Evolutionary conservation across 345 rosid genomes (phyloP).

Genomic region (Gossypium herbaceum): DNA sequence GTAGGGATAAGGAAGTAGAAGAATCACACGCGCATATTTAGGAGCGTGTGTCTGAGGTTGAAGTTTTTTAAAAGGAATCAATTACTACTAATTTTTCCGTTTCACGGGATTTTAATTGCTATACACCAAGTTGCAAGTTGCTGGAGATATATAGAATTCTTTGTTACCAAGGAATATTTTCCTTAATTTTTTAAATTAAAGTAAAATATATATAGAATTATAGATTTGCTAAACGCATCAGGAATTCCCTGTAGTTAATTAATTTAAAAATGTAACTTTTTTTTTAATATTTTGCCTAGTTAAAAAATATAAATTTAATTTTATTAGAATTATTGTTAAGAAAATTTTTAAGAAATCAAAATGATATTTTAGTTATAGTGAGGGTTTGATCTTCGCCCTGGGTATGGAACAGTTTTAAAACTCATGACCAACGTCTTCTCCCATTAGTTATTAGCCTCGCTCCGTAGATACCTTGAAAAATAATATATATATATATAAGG

Average conservation of each 20-base stretch:
- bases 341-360: no score
- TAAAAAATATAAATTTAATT: no score
- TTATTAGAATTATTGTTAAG: no score
- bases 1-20: neutral
- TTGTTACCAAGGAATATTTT: neutral
- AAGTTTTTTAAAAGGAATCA: neutral
- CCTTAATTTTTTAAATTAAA: neutral
- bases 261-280: no score
- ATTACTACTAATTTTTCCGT: neutral
- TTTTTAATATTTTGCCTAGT: no score
- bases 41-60: neutral
- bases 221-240: no score
- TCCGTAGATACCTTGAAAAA: no score
- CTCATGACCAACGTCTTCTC: accelerated
- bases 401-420: no score
- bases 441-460: accelerated
- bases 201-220: no score
- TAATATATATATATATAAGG: no score
- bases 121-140: neutral
- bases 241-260: no score
- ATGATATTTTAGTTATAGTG: no score
- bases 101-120: neutral
- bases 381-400: accelerated
- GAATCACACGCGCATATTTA: conserved; percentile 4
- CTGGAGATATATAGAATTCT: neutral